A percentile compares a stretch with the other conserved stretches of the same genome.
Evolutionary conservation across 2,329 filamentous ascomycete genomes (phyloP).

Genomic region (Beauveria scarabaeidicola): DNA sequence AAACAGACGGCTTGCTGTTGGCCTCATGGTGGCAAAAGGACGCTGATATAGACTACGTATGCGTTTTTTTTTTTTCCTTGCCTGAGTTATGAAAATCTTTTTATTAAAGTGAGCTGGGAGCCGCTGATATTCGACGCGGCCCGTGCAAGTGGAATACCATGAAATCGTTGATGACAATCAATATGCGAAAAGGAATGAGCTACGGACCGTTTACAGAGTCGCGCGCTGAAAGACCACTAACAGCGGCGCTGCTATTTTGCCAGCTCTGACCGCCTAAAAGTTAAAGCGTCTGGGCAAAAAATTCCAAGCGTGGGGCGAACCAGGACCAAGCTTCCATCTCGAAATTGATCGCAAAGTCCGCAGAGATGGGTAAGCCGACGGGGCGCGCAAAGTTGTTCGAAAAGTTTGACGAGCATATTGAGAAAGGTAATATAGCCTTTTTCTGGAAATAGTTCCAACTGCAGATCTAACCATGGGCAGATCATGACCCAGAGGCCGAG

Average conservation of each 20-base stretch:
- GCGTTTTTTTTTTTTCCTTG: too few relatives aligned
- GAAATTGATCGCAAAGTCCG: slow-evolving; percentile 19
- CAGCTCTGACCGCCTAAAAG: slow-evolving; percentile 42
- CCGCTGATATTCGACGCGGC: not conserved
- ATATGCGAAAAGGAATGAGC: not conserved
- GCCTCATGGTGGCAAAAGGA: slow-evolving; percentile 25
- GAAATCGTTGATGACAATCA: not conserved
- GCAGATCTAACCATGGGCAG: slow-evolving; percentile 32
- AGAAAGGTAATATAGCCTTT: slow-evolving; percentile 44
- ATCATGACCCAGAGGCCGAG: slow-evolving; percentile 71
- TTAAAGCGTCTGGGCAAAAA: slow-evolving; percentile 27
- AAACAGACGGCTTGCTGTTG: slow-evolving; percentile 29
- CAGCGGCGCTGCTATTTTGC: slow-evolving; percentile 30
- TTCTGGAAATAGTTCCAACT: not conserved
- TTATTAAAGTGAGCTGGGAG: not conserved
- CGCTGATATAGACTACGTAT: not conserved
- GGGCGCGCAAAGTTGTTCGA: slow-evolving; percentile 52
- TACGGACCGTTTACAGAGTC: not conserved
- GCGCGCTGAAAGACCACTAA: not conserved
- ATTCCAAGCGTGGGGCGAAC: slow-evolving; percentile 25
- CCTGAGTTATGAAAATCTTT: not conserved
- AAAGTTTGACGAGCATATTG: slow-evolving; percentile 52
- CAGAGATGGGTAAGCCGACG: slow-evolving; percentile 42
- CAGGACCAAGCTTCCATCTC: slow-evolving; percentile 12
- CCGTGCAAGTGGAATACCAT: not conserved